phyloP scores from a whole-genome alignment of 2,329 filamentous ascomycete genomes.

The Aspergillus persii region DNA sequence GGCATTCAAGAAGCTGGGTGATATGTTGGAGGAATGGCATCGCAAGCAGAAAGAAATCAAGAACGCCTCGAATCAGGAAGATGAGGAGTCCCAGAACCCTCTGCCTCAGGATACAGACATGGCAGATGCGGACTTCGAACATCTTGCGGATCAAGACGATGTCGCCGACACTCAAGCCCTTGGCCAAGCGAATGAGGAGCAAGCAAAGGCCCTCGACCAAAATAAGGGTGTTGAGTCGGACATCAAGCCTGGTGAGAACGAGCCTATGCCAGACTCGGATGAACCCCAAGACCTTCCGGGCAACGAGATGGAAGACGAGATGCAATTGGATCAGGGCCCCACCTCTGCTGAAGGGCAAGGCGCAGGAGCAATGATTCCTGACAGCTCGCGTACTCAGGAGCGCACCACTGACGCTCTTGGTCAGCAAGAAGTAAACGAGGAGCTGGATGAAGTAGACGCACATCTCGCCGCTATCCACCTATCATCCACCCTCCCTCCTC shows the following conservation, averaged over 20 bases:
- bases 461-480: constrained; percentile 72
- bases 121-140: constrained; percentile 83
- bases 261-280: constrained; percentile 57
- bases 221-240: constrained; percentile 78
- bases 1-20: constrained; percentile 91
- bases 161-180: constrained; percentile 87
- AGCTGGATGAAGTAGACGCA: constrained; percentile 50
- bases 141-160: constrained; percentile 79
- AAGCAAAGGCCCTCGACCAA: constrained; percentile 81
- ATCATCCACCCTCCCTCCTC: constrained; percentile 46
- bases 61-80: constrained; percentile 55
- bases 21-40: constrained; percentile 91
- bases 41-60: constrained; percentile 80
- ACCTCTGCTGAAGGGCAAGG: constrained; percentile 39
- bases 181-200: constrained; percentile 82
- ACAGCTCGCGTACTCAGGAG: constrained; percentile 40
- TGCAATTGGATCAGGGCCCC: constrained; percentile 37
- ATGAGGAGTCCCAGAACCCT: constrained; percentile 49
- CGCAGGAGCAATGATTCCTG: constrained; percentile 54
- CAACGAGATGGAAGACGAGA: constrained; percentile 51
- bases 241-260: constrained; percentile 53
- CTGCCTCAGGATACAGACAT: constrained; percentile 66
- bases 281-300: constrained; percentile 37
- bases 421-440: constrained; percentile 45
- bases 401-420: constrained; percentile 27